Evolutionary conservation across 169 alveolate species (phyloP).

Genomic region (Miamiensis avidus): DNA sequence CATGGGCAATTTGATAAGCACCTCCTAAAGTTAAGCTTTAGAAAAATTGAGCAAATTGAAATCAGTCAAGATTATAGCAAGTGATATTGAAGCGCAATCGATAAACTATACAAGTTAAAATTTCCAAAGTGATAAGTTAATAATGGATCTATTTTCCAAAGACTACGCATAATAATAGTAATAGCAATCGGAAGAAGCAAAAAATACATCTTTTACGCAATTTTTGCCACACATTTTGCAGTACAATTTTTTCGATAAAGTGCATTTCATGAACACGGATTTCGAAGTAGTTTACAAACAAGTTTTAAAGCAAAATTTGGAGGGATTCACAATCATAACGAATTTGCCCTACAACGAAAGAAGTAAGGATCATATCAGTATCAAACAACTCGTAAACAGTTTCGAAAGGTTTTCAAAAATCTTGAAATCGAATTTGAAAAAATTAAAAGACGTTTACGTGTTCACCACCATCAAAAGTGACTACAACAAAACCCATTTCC

Average conservation of each 20-base stretch:
- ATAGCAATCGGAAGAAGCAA: background rate
- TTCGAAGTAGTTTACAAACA: constrained; percentile 14
- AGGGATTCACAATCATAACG: constrained; percentile 15
- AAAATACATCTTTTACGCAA: background rate
- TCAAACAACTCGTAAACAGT: background rate
- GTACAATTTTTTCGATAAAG: background rate
- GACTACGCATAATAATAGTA: background rate
- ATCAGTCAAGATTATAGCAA: background rate
- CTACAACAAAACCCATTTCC: constrained; percentile 5
- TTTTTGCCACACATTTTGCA: background rate
- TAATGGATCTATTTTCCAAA: too few species aligned
- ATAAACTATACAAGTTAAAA: too few species aligned
- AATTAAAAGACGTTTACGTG: constrained; percentile 17
- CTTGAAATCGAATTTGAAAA: background rate
- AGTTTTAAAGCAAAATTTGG: background rate
- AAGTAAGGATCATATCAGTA: background rate
- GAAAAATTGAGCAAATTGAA: too few species aligned
- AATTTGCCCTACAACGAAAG: constrained; percentile 17
- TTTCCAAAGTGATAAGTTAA: too few species aligned
- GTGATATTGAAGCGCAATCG: background rate
- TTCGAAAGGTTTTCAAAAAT: constrained; percentile 18
- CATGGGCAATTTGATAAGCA: too few species aligned
- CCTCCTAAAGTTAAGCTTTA: background rate
- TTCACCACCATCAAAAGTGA: constrained; percentile 5
- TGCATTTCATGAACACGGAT: constrained; percentile 5